Percentiles rank a stretch among this genome's conserved stretches.
These are phyloP conservation scores for Mesotaenium endlicherianum DNA, from an alignment of 139 green algal genomes.

Conservation along the genomic window DNA sequence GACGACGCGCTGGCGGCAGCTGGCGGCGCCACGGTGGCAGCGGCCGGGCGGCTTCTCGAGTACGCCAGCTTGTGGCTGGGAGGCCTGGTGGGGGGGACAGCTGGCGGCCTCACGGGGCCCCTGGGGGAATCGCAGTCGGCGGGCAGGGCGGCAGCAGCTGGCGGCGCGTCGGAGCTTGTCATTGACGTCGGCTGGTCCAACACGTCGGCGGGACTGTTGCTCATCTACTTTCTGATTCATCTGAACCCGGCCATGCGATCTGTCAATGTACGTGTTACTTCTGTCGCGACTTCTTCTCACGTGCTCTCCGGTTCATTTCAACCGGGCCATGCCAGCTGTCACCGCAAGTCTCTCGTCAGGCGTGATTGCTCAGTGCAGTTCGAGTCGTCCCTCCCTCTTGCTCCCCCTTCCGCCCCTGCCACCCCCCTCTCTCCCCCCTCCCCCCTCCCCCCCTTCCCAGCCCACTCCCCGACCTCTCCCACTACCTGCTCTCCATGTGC, in stretches of 20 bases:
- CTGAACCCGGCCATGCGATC: constrained; percentile 38
- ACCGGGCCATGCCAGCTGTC: no score
- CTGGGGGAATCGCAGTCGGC: neutral
- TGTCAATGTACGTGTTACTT: neutral
- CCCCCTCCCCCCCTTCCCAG: neutral
- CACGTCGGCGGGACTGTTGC: constrained; percentile 3
- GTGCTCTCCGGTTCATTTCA: no score
- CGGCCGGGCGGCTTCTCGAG: neutral
- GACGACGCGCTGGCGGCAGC: no score
- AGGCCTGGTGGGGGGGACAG: neutral
- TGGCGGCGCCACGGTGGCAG: neutral
- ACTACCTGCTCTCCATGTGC: no score
- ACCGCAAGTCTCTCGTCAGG: no score
- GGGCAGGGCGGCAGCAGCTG: neutral
- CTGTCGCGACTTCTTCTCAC: no score
- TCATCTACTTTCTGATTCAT: constrained; percentile 42
- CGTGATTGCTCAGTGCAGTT: no score
- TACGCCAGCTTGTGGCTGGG: neutral
- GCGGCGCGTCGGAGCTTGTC: neutral
- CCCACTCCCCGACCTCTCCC: no score
- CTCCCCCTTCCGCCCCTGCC: neutral
- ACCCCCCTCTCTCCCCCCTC: neutral
- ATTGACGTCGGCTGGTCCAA: constrained; percentile 23
- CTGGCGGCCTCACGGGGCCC: neutral
- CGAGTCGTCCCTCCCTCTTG: neutral